These are phyloP conservation scores for Emericellopsis cladophorae DNA, from an alignment of 2,329 filamentous ascomycete species.

Conservation along the genomic window DNA sequence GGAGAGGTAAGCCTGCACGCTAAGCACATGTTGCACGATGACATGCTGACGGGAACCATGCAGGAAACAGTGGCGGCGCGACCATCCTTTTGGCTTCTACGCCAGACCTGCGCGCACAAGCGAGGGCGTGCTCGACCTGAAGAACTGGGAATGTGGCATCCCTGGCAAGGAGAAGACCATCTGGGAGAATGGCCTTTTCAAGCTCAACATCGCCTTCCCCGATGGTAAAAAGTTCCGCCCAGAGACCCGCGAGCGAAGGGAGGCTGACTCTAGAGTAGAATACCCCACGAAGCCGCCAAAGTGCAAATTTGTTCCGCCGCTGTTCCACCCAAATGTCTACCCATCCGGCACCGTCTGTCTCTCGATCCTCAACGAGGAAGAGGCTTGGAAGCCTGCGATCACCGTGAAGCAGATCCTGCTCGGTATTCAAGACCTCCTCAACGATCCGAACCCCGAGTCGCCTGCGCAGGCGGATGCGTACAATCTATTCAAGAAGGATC, in stretches of 20 bases:
- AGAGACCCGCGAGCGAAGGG: too few relatives aligned
- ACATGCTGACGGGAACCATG: slow-evolving; percentile 1
- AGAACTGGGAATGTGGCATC: slow-evolving; percentile 93
- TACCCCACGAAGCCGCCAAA: slow-evolving; percentile 98
- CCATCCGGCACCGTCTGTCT: slow-evolving; percentile 95
- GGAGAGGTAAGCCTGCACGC: slow-evolving; percentile 54
- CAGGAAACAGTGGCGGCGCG: slow-evolving; percentile 92
- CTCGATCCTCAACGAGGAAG: slow-evolving; percentile 95
- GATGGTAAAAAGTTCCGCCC: slow-evolving; percentile 52
- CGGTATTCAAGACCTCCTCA: slow-evolving; percentile 87
- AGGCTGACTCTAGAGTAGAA: slow-evolving; percentile 38
- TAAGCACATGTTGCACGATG: neutral
- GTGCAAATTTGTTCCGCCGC: slow-evolving; percentile 92
- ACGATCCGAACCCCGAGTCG: slow-evolving; percentile 94
- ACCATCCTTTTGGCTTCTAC: slow-evolving; percentile 96
- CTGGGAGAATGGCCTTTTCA: slow-evolving; percentile 97
- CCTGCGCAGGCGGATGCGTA: slow-evolving; percentile 96
- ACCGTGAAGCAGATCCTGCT: slow-evolving; percentile 96
- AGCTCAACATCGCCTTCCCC: slow-evolving; percentile 83
- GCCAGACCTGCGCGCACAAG: slow-evolving; percentile 74
- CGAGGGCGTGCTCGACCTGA: slow-evolving; percentile 76
- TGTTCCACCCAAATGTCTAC: slow-evolving; percentile 98
- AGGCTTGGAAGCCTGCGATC: slow-evolving; percentile 96
- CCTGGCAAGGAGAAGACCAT: slow-evolving; percentile 94
- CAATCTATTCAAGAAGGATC: slow-evolving; percentile 89